Evolutionary conservation across 2,329 filamentous ascomycete species (phyloP), one percentile per base, ranked within the genome.

Genomic region (Nigrospora osmanthi): DNA sequence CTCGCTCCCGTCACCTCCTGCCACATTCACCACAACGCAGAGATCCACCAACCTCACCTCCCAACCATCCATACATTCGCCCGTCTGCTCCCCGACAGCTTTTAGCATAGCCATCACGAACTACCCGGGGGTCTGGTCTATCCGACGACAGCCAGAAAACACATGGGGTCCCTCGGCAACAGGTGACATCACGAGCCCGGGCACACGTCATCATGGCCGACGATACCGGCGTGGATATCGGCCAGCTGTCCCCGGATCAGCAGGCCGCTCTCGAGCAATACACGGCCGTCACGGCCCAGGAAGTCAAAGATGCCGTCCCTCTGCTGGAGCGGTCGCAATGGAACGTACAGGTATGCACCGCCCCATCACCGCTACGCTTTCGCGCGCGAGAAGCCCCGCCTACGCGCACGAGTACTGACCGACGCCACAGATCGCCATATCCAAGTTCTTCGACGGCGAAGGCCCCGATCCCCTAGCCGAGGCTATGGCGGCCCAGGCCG

Each of bases 391-490:
- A 36, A 3, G 33, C 14, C n/a, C 6, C 34, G 5, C 6, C 13
- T 11, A 1, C 4, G 34, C 13, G 11, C 30, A 7, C 14, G 12
- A 15, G 32, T 42, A 13, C 43, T 16, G 12, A 19, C 16, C 9
- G 32, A 16, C 14, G 15, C 13, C 46, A 5, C 60, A 96, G 84
- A 95, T 97, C 57, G 91, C 93, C 47, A 91, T 98, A 52, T 81
- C 93, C 52, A 94, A 94, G 61, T 97, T 97, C 78, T 98, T 96
- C 63, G 93, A 98, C 58, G 93, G 93, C 54, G 93, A 97, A 68
- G 85, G 85, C 4, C 79, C 89, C 40, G 88, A 95, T 61, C 85
- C 81, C 12, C 71, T 91, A 15, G 85, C 86, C 47, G 88, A 93
- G 68, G 87, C 87, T 47, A 75, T 83, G 42, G 76, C 83, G 40